A percentile compares a stretch with the other conserved stretches of the same genome.
Conservation (phyloP, 345 rosid species). For the Nephelium lappaceum region DNA sequence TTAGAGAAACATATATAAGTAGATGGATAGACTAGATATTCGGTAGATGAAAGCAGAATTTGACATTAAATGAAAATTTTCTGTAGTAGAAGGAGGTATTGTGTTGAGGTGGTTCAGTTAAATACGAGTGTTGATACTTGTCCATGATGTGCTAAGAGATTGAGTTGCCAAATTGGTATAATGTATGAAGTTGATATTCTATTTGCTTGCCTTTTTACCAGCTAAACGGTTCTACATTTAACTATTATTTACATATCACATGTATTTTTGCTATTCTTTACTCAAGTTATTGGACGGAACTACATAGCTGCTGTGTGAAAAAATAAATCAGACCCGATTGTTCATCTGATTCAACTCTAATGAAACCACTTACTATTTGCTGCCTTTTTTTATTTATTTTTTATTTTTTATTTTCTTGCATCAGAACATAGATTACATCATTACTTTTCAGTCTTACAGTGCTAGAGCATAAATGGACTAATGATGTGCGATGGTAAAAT, state of each 20-base stretch:
- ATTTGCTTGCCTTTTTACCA: background rate
- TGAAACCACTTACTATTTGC: background rate
- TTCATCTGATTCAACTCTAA: background rate
- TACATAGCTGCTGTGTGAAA: background rate
- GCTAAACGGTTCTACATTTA: background rate
- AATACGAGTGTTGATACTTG: background rate
- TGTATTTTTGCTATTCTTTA: background rate
- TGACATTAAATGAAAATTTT: too few species aligned
- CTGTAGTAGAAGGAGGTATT: background rate
- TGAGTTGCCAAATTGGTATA: background rate
- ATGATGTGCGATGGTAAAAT: background rate
- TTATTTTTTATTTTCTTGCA: too few species aligned
- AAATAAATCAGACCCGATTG: background rate
- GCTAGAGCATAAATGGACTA: background rate
- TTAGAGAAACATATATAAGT: background rate
- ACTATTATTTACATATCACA: background rate
- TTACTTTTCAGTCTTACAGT: background rate
- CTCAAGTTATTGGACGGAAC: background rate
- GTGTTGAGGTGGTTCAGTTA: background rate
- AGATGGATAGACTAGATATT: background rate
- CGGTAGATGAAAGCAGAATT: background rate
- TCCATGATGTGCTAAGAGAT: background rate
- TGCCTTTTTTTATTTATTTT: background rate
- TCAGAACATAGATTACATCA: background rate
- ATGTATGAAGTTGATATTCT: background rate